Evolutionary conservation across 1,139 yeast species (phyloP), one percentile per base, ranked within the genome.

Genomic region (Geotrichum klebahnii): DNA sequence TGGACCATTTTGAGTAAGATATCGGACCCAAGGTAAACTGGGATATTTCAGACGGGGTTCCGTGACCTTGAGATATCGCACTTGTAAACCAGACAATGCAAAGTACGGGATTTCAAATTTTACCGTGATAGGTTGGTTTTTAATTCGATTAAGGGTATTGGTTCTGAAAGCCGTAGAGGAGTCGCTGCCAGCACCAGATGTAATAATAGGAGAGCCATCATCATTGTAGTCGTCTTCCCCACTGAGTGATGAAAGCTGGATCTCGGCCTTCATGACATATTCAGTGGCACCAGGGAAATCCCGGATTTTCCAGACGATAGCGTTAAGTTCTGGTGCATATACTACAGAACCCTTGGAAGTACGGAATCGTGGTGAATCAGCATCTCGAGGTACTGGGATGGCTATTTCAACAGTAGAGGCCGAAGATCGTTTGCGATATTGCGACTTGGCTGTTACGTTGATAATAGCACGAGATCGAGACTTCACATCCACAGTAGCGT

Each of bases 31-130:
- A 2, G 97, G 97, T 63, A 87, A 83, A 53, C 92, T 82, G 63
- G 86, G 92, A 66, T 89, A 89, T 64, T 87, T 90, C 61, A 89
- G 70, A 61, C 81, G 82, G 19, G 96, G 94, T 67, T 89, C 97
- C 57, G 83, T 82, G 55, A 89, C 87, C 64, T 89, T 82, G 64
- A 89, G 76, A 67, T 89, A 92, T 56, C 96, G 81, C 40, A 92
- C 96, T 67, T 92, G 97, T 53, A 92, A 80, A 3, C 98, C 98
- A 50, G 92, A 81, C 4, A 96, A 86, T 10, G 97, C 92, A 64
- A 88, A 84, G 62, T 94, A 94, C 14, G 97, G 98, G 66, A 92
- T 90, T 61, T 89, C 94, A 63, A 92, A 92, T 59, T 84, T 85
- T 45, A 90, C 85, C 62, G 84, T 84, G 8, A 67, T 63, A 1